Percentiles rank a stretch among this genome's conserved stretches.
Conservation (phyloP, 352 stramenopile genomes). For the Phytophthora melonis region DNA sequence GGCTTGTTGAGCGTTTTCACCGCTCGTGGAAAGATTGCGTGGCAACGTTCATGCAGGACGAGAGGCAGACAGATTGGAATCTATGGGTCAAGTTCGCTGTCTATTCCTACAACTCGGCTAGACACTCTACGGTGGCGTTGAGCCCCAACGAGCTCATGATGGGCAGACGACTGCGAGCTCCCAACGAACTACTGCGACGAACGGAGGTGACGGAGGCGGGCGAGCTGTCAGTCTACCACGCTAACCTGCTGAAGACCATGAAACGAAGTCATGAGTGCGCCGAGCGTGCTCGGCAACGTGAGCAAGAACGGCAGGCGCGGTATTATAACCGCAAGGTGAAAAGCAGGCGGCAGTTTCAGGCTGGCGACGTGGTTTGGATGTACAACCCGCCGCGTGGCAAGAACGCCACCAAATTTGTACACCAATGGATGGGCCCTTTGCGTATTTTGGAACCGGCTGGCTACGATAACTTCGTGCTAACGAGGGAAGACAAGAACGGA, state of each 20-base stretch:
- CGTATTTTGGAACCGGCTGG: neutral
- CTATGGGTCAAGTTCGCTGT: too few species aligned
- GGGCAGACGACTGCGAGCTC: neutral
- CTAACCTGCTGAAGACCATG: neutral
- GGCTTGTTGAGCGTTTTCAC: too few species aligned
- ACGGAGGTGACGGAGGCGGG: neutral
- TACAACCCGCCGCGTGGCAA: neutral
- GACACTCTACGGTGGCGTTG: too few species aligned
- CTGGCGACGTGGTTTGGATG: constrained; percentile 7
- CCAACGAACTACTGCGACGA: neutral
- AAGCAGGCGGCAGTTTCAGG: neutral
- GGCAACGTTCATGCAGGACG: too few species aligned
- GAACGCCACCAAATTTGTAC: neutral
- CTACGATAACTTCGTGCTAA: neutral
- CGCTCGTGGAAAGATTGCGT: too few species aligned
- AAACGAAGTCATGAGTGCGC: neutral
- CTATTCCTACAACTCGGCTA: too few species aligned
- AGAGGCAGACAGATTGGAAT: too few species aligned
- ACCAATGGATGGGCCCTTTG: neutral
- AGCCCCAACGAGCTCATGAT: neutral
- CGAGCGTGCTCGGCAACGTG: neutral
- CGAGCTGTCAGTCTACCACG: neutral
- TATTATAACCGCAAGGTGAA: neutral
- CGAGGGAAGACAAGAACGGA: neutral
- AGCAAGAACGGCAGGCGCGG: neutral